Conservation (phyloP, 768 basidiomycete species). For the Lentinula raphanica region DNA sequence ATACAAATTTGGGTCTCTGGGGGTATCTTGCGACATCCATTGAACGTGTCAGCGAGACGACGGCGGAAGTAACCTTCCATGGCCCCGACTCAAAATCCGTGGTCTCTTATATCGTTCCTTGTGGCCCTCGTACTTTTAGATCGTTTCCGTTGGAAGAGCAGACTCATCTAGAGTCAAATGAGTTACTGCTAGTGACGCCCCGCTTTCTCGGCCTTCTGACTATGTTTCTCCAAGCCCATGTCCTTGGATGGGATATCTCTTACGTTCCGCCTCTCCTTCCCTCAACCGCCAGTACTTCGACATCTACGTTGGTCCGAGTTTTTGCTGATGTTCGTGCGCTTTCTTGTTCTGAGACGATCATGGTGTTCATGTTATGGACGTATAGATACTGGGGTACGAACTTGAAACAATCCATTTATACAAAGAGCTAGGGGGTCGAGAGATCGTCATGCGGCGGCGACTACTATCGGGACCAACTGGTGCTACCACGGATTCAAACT, state of each 20-base stretch:
- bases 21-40: constrained; percentile 45
- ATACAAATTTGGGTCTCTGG: constrained; percentile 42
- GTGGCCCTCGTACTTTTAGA: constrained; percentile 41
- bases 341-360: neutral
- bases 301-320: constrained; percentile 47
- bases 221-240: constrained; percentile 56
- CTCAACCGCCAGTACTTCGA: constrained; percentile 59
- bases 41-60: constrained; percentile 31
- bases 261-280: constrained; percentile 52
- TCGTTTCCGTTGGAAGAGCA: constrained; percentile 38
- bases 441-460: constrained; percentile 57
- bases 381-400: constrained; percentile 53
- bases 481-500: constrained; percentile 24
- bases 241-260: constrained; percentile 61
- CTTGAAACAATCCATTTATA: constrained; percentile 58
- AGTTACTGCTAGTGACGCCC: constrained; percentile 35
- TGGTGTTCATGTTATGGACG: neutral
- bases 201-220: constrained; percentile 57
- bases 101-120: constrained; percentile 34
- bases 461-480: constrained; percentile 25
- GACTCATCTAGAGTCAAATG: constrained; percentile 18
- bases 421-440: constrained; percentile 63
- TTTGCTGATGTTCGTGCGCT: constrained; percentile 31
- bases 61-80: constrained; percentile 39
- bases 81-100: constrained; percentile 19